Base-by-base conservation (phyloP, 306 rosid genomes). In the Herpetospermum pedunculosum region DNA sequence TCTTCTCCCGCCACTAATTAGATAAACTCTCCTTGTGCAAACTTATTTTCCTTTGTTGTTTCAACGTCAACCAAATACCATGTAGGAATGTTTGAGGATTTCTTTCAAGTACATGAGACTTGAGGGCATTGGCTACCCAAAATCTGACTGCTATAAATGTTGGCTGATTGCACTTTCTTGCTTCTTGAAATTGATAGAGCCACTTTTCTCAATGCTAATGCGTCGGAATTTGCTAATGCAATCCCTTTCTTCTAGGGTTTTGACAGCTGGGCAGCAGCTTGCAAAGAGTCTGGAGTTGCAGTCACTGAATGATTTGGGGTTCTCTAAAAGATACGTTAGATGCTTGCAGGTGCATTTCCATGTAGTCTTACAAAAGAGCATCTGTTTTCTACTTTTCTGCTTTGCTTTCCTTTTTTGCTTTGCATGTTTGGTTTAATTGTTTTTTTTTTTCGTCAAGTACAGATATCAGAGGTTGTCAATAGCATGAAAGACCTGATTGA, bases 321-420 rank as follows among this genome's bases (percentile, higher is more conserved):
- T 95, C 82, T 91, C 99, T 18, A 95, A 95, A 87, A 85, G 99
- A 91, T 89, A 88, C 76, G 99, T 95, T 80, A 95, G 99, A 82
- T 89, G 95, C 80, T 85, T 95, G 90, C 99, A 95, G 97, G 99
- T 95, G 80, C 79, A 73, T 29, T 19, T 25, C 25, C 18, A 32
- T 34, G 49, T 44, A 76, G 63, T 77, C 71, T 72, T 30, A 44
- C 46, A 50, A 30, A 50, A 15, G 14, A 50, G n/a, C 38, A 19
- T 35, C 16, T 37, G 47, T 21, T 19, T 15, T 16, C 1, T 8
- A 63, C 18, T 63, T 63, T n/a, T 37, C 23, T 63, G 46, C 52
- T 40, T 41, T 41, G 52, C 40, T 58, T 6, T 26, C 63, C 19
- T 11, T 25, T 13, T 9, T 12, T 16, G 3, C 65, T 9, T 12